A percentile compares a stretch with the other conserved stretches of the same genome.
phyloP scores from a whole-genome alignment of 2,329 filamentous ascomycete genomes.

The Epichloe amarillans region DNA sequence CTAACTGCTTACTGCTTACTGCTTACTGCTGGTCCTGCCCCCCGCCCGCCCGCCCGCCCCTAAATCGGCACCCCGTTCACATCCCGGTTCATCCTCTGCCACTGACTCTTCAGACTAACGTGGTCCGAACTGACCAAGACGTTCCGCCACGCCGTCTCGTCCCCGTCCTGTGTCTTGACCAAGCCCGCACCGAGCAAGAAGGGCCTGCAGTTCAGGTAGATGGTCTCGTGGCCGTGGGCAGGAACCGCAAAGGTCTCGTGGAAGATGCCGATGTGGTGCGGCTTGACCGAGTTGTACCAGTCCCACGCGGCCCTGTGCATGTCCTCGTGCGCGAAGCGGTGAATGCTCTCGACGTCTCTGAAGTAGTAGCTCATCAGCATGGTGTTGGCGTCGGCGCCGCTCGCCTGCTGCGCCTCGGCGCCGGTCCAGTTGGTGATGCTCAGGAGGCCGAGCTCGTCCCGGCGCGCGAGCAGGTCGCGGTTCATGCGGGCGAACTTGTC shows the following conservation, averaged over 20 bases:
- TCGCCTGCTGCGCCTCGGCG: constrained; percentile 7
- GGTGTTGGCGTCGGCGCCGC: constrained; percentile 26
- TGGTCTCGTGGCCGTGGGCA: constrained; percentile 32
- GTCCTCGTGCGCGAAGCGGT: constrained; percentile 36
- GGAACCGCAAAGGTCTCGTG: constrained; percentile 40
- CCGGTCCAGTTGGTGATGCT: constrained; percentile 27
- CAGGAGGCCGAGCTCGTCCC: constrained; percentile 33
- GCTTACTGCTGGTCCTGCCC: not conserved
- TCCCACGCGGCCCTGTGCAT: constrained; percentile 36
- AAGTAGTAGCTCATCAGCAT: constrained; percentile 38
- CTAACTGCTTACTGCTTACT: too few relatives aligned
- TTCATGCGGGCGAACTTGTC: constrained; percentile 26
- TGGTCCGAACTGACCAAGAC: constrained; percentile 20
- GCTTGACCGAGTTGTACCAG: constrained; percentile 29
- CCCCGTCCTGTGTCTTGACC: constrained; percentile 11
- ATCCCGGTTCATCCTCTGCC: constrained; percentile 18
- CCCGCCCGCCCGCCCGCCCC: too few relatives aligned
- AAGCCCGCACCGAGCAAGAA: constrained; percentile 20
- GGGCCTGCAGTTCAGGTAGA: constrained; percentile 33
- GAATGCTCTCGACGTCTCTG: constrained; percentile 30
- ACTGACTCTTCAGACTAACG: constrained; percentile 21
- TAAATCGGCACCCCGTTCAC: constrained; percentile 9
- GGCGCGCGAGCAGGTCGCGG: constrained; percentile 18
- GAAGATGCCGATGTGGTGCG: constrained; percentile 33
- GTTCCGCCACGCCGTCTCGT: constrained; percentile 17